Evolutionary conservation across 2,329 filamentous ascomycete species (phyloP).

Genomic region (Chlorencoelia australis): DNA sequence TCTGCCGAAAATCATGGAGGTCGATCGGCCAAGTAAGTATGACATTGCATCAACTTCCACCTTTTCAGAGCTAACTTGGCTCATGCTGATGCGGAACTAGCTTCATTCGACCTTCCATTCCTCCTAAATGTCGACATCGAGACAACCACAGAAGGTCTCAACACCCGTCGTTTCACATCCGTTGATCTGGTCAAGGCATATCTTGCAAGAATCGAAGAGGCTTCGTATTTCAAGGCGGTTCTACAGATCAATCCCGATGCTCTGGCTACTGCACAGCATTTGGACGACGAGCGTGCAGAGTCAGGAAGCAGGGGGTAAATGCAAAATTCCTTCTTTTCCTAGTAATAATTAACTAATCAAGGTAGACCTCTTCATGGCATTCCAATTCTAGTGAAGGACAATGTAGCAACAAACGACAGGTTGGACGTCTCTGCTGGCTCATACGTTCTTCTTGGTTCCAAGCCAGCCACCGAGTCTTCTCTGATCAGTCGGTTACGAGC

Average conservation of each 20-base stretch:
- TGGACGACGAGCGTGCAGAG: slow-evolving; percentile 14
- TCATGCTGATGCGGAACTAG: slow-evolving; percentile 33
- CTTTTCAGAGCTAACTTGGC: too few relatives aligned
- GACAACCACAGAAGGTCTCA: not conserved
- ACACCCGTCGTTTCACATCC: not conserved
- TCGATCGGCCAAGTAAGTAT: too few relatives aligned
- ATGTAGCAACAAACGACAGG: slow-evolving; percentile 44
- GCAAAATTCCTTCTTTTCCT: too few relatives aligned
- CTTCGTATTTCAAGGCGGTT: too few relatives aligned
- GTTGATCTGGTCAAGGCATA: slow-evolving; percentile 1
- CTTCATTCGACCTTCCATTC: not conserved
- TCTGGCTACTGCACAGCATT: slow-evolving; percentile 11
- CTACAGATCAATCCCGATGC: slow-evolving; percentile 20
- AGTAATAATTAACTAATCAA: not conserved
- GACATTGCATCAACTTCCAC: too few relatives aligned
- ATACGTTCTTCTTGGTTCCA: not conserved
- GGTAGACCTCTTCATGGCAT: slow-evolving; percentile 40
- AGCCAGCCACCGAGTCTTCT: slow-evolving; percentile 4
- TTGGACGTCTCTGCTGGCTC: slow-evolving; percentile 35
- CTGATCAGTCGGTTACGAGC: slow-evolving; percentile 9
- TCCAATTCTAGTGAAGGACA: slow-evolving; percentile 49
- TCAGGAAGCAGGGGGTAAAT: not conserved
- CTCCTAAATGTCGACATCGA: not conserved
- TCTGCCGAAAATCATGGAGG: too few relatives aligned
- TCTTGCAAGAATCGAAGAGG: too few relatives aligned